Evolutionary conservation across 768 basidiomycete genomes (phyloP).

Genomic region (Cyclocybe aegerita): DNA sequence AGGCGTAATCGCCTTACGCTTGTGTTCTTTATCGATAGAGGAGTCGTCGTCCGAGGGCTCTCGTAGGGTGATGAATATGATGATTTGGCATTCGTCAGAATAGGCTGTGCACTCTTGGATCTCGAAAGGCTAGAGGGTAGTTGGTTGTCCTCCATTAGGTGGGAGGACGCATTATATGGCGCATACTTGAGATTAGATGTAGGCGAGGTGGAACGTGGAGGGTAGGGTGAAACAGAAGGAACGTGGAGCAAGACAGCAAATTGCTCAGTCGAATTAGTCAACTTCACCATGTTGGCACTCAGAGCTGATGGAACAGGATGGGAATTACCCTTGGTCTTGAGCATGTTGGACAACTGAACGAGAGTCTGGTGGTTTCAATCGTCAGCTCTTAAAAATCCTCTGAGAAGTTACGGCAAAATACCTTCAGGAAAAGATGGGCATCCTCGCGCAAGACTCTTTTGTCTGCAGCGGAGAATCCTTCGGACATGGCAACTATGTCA

Average conservation of each 20-base stretch:
- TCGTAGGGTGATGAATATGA: slow-evolving; percentile 32
- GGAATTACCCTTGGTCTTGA: slow-evolving; percentile 65
- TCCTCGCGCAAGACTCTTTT: slow-evolving; percentile 70
- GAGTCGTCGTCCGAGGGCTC: slow-evolving; percentile 32
- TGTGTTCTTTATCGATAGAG: slow-evolving; percentile 8
- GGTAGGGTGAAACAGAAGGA: slow-evolving; percentile 72
- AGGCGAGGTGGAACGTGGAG: slow-evolving; percentile 61
- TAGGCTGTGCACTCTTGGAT: slow-evolving; percentile 54
- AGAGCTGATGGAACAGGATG: slow-evolving; percentile 55
- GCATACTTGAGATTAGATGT: slow-evolving; percentile 28
- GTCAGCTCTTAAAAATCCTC: neutral
- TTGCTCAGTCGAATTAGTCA: slow-evolving; percentile 85
- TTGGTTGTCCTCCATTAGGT: slow-evolving; percentile 40
- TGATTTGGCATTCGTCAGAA: slow-evolving; percentile 36
- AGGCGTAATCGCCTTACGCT: slow-evolving; percentile 8
- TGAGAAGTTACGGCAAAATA: slow-evolving; percentile 22
- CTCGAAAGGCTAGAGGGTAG: slow-evolving; percentile 58
- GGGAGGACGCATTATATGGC: slow-evolving; percentile 19
- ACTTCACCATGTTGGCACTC: slow-evolving; percentile 67
- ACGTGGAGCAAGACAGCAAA: slow-evolving; percentile 85
- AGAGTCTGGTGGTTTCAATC: slow-evolving; percentile 49
- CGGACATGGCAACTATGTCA: slow-evolving; percentile 57
- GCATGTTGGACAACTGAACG: slow-evolving; percentile 69
- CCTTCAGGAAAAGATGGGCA: slow-evolving; percentile 82
- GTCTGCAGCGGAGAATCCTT: slow-evolving; percentile 53